Evolutionary conservation across 495 filamentous ascomycete genomes (phyloP).

Genomic region (Aspergillus wentii): DNA sequence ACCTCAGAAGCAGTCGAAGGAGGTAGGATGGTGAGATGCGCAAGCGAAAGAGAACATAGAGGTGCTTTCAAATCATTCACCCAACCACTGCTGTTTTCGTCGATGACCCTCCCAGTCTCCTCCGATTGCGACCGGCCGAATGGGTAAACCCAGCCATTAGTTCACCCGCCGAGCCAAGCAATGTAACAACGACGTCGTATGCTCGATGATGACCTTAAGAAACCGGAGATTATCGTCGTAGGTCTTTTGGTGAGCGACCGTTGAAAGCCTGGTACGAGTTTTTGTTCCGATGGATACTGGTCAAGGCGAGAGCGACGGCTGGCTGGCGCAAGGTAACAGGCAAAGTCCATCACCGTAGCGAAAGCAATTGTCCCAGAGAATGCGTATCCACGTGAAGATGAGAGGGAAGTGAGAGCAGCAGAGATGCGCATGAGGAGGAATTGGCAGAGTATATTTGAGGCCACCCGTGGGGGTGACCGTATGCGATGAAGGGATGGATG

Average conservation of each 20-base stretch:
- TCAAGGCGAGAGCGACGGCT: no score
- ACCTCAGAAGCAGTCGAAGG: no score
- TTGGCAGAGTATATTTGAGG: no score
- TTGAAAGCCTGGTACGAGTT: background rate
- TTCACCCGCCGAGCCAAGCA: background rate
- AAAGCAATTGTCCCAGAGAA: no score
- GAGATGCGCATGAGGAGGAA: no score
- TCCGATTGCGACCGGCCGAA: slow-evolving; percentile 27
- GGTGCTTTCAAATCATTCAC: slow-evolving; percentile 8
- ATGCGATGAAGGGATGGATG: no score
- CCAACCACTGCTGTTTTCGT: slow-evolving; percentile 29
- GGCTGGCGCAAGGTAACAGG: no score
- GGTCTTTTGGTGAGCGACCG: slow-evolving; percentile 1
- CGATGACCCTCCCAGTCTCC: slow-evolving; percentile 23
- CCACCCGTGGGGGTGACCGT: no score
- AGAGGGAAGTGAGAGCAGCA: no score
- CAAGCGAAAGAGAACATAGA: background rate
- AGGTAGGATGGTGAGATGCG: no score
- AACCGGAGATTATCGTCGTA: background rate
- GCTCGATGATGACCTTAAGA: background rate
- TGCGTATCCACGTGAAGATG: no score
- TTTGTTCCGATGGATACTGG: background rate
- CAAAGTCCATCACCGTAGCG: no score
- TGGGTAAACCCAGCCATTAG: background rate
- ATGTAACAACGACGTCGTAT: slow-evolving; percentile 4